Conservation (phyloP, 1,139 yeast species). For the Geotrichum siamense region DNA sequence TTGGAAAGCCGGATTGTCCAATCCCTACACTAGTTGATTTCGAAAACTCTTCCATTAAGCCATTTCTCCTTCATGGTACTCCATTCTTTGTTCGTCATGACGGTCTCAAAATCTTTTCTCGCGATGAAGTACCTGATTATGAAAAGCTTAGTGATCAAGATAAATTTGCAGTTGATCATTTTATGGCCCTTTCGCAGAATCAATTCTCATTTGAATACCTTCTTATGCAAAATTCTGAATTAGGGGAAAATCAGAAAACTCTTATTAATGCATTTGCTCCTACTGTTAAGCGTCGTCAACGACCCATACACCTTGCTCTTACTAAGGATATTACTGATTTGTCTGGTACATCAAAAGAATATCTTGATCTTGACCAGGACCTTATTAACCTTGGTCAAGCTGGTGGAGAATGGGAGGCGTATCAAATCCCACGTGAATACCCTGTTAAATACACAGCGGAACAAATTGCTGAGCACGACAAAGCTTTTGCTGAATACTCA, state of each 20-base stretch:
- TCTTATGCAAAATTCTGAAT: constrained; percentile 53
- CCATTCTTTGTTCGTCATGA: constrained; percentile 81
- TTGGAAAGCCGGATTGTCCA: constrained; percentile 11
- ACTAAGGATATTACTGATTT: constrained; percentile 36
- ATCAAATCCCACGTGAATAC: constrained; percentile 37
- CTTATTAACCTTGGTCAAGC: constrained; percentile 60
- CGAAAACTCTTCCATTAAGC: constrained; percentile 73
- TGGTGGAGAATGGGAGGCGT: constrained; percentile 40
- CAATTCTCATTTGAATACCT: constrained; percentile 82
- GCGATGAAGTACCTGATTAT: constrained; percentile 67
- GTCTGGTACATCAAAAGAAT: constrained; percentile 55
- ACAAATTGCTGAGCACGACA: constrained; percentile 50
- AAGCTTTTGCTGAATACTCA: constrained; percentile 60
- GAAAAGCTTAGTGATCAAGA: constrained; percentile 61
- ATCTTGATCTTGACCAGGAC: constrained; percentile 65
- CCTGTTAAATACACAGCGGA: constrained; percentile 57
- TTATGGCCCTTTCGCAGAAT: constrained; percentile 84
- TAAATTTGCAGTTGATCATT: constrained; percentile 73
- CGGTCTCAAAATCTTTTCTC: constrained; percentile 77
- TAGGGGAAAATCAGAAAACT: constrained; percentile 10
- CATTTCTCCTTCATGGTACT: constrained; percentile 66
- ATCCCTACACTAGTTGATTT: constrained; percentile 60
- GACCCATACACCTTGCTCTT: constrained; percentile 44
- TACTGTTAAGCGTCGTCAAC: constrained; percentile 35
- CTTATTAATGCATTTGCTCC: constrained; percentile 57